phyloP scores from a whole-genome alignment of 176 grass and related monocot species.

The Dactylis glomerata region DNA sequence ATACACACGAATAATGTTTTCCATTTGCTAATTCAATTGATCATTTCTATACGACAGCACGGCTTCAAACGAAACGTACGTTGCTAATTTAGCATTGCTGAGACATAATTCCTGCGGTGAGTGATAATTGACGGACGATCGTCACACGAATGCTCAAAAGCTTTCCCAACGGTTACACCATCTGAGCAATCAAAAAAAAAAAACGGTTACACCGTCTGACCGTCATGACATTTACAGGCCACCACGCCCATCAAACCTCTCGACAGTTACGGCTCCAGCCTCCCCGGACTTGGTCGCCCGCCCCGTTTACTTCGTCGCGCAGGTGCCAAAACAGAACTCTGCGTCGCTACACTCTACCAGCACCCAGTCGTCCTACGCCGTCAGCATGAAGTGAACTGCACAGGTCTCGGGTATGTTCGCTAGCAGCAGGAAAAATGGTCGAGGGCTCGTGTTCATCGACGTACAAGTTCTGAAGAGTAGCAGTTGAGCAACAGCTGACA shows the following conservation, averaged over 20 bases:
- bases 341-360: neutral
- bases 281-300: neutral
- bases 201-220: neutral
- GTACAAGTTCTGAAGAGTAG: neutral
- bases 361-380: neutral
- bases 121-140: neutral
- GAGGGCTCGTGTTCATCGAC: neutral
- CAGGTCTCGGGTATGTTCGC: neutral
- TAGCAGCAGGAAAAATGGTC: neutral
- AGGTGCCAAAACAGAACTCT: neutral
- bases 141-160: neutral
- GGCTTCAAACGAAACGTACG: neutral
- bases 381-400: neutral
- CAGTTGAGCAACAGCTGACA: neutral
- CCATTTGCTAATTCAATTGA: too few relatives aligned
- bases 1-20: too few relatives aligned
- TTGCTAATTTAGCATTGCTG: neutral
- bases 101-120: neutral
- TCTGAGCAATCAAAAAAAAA: too few relatives aligned
- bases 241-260: neutral
- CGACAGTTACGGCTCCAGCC: neutral
- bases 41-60: neutral
- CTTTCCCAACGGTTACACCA: neutral
- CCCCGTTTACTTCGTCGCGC: constrained; percentile 12
- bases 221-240: constrained; percentile 21